Evolutionary conservation across 2,329 filamentous ascomycete genomes (phyloP).

Genomic region (Hypoxylon rubiginosum): DNA sequence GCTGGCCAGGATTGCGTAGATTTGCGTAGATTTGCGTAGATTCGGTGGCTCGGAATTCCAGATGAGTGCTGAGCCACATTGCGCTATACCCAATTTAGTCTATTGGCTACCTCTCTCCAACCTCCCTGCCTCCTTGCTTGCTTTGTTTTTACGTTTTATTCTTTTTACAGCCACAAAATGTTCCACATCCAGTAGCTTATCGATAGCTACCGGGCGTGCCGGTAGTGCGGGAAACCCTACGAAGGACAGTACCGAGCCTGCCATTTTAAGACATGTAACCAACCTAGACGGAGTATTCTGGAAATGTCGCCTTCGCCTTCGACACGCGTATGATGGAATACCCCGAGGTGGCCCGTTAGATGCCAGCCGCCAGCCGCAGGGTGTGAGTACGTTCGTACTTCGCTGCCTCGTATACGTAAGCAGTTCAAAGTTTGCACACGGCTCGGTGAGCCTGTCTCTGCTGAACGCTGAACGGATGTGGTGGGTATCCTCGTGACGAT

Average conservation of each 20-base stretch:
- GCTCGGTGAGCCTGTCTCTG: constrained; percentile 19
- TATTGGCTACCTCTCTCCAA: constrained; percentile 32
- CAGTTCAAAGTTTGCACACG: constrained; percentile 39
- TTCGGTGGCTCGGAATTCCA: constrained; percentile 29
- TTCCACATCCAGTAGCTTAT: constrained; percentile 22
- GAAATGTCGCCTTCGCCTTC: constrained; percentile 34
- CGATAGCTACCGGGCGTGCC: constrained; percentile 28
- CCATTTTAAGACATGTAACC: constrained; percentile 33
- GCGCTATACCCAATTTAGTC: not conserved
- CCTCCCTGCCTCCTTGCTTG: constrained; percentile 25
- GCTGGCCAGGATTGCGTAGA: too few species aligned
- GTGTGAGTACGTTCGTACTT: constrained; percentile 15
- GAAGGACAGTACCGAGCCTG: constrained; percentile 6
- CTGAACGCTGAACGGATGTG: constrained; percentile 3
- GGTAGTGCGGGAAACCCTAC: constrained; percentile 17
- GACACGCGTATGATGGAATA: constrained; percentile 41
- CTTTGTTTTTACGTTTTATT: too few species aligned
- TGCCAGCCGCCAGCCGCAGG: constrained; percentile 18
- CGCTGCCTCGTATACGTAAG: constrained; percentile 32
- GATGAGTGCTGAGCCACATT: constrained; percentile 31
- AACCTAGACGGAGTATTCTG: constrained; percentile 15
- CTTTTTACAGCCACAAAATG: constrained; percentile 22
- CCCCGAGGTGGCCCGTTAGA: constrained; percentile 40
- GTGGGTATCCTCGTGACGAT: constrained; percentile 15
- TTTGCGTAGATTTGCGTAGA: too few species aligned